These are phyloP conservation scores for Hydnum rufescens DNA, from an alignment of 768 basidiomycete genomes.

Conservation along the genomic window DNA sequence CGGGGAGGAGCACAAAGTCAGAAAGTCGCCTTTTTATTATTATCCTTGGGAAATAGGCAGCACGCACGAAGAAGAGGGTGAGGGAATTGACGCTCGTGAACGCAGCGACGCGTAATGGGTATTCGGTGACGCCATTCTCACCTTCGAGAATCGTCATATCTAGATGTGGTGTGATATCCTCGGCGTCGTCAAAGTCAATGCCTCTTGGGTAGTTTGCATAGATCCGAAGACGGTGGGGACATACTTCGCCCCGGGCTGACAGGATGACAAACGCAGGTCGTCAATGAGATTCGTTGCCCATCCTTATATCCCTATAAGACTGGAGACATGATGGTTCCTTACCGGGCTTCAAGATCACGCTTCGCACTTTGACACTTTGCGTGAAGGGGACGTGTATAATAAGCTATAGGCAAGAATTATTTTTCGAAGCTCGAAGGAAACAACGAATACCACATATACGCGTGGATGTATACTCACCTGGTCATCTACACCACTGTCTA, in stretches of 20 bases:
- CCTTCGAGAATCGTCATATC: slow-evolving; percentile 53
- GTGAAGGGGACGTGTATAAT: slow-evolving; percentile 68
- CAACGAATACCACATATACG: too few relatives aligned
- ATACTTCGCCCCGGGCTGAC: slow-evolving; percentile 48
- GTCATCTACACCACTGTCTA: slow-evolving; percentile 69
- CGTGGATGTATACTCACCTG: slow-evolving; percentile 30
- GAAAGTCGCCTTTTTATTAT: slow-evolving; percentile 27
- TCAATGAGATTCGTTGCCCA: too few relatives aligned
- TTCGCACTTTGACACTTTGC: slow-evolving; percentile 55
- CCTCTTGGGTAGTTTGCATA: slow-evolving; percentile 58
- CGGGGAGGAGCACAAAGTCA: too few relatives aligned
- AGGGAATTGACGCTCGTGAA: slow-evolving; percentile 56
- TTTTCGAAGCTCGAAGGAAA: too few relatives aligned
- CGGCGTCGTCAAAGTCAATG: slow-evolving; percentile 58
- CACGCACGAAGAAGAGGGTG: slow-evolving; percentile 62
- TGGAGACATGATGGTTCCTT: slow-evolving; percentile 15
- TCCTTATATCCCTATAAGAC: too few relatives aligned
- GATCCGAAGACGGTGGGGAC: slow-evolving; percentile 55
- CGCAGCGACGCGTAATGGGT: slow-evolving; percentile 55
- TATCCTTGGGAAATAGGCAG: neutral
- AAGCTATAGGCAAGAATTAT: slow-evolving; percentile 26
- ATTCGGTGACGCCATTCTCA: slow-evolving; percentile 48
- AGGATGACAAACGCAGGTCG: too few relatives aligned
- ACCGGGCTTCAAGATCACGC: slow-evolving; percentile 63
- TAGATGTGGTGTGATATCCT: slow-evolving; percentile 46